Base-by-base conservation (phyloP, 169 alveolate genomes). In the Babesia gibsoni region DNA sequence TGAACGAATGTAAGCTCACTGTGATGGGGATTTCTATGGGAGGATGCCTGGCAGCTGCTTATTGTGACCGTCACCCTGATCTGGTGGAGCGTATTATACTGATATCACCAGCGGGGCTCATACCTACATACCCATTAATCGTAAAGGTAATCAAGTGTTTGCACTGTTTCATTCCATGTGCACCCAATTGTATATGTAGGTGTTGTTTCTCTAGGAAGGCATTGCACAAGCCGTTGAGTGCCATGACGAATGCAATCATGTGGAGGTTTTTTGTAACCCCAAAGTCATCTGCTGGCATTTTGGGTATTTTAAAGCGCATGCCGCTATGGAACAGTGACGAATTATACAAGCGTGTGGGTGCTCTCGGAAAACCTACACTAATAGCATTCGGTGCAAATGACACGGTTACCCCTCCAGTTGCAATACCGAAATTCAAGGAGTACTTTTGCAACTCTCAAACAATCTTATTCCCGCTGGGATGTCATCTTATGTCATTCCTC, bases 11-110 rank as follows among this genome's bases (percentile, higher is more conserved):
- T 45, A 66, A 67, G 30, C 68, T 84, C 52, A 72, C 87, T 10
- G 65, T 88, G 14, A 83, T 88, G 46, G 93, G 93, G 14, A 80
- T 88, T 42, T 88, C 93, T 14, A 88, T 88, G 93, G 93, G 88
- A 25, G 83, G 69, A 22, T 78, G 89, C 66, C 36, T 88, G 25
- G 93, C 93, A 22, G 89, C 86, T 9, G 56, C 84, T 8, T 88
- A 67, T 63, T 87, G 91, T 39, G 82, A 82, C 53, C 65, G 77
- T 30, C 83, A 88, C 58, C 89, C 89, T 23, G 83, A 88, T 0
- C 77, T 58, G 41, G 93, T 88, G 36, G 89, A 88, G 56, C 68
- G 79, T 46, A 33, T 88, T 27, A 67, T 88, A 39, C 58, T 88
- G 52, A 67, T 88, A 43, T 88, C 93, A 29, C 93, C 93, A n/a